Percentiles rank a stretch among this genome's conserved stretches.
Evolutionary conservation across 2,329 filamentous ascomycete genomes (phyloP).

Genomic region (Leptographium flavum): DNA sequence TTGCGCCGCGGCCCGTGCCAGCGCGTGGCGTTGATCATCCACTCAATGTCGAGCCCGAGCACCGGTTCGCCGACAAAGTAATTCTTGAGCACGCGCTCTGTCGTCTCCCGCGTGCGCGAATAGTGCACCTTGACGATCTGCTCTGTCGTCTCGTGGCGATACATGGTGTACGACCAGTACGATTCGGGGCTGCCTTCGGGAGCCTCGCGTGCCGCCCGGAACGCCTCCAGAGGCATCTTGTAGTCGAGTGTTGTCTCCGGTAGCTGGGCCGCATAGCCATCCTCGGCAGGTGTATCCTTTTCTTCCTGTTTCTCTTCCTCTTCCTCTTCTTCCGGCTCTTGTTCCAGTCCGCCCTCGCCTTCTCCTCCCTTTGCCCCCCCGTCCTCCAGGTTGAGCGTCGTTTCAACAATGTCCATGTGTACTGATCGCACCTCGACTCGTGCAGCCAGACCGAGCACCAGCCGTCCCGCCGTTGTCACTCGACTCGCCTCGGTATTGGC

Average conservation of each 20-base stretch:
- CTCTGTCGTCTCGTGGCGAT: constrained; percentile 36
- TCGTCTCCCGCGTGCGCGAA: constrained; percentile 51
- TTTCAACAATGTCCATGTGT: no score
- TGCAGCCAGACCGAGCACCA: no score
- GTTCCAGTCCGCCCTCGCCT: neutral
- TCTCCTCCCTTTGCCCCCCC: neutral
- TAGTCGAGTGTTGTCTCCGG: constrained; percentile 27
- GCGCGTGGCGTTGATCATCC: constrained; percentile 42
- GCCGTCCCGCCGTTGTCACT: no score
- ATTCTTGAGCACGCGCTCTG: constrained; percentile 49
- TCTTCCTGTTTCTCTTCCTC: constrained; percentile 1
- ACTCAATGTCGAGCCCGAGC: constrained; percentile 85
- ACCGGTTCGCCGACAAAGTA: constrained; percentile 56
- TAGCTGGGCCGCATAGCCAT: constrained; percentile 12
- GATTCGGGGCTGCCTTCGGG: constrained; percentile 29
- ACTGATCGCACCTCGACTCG: no score
- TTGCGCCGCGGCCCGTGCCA: constrained; percentile 44
- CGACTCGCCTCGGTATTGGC: neutral
- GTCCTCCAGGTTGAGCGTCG: neutral
- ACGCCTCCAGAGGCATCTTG: constrained; percentile 31
- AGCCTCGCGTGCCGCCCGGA: constrained; percentile 33
- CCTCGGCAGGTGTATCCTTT: constrained; percentile 3
- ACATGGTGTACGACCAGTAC: constrained; percentile 57
- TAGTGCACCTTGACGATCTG: constrained; percentile 59
- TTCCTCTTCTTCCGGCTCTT: neutral